Conservation (phyloP, 2,329 filamentous ascomycete species). For the Ophiostoma piceae region DNA sequence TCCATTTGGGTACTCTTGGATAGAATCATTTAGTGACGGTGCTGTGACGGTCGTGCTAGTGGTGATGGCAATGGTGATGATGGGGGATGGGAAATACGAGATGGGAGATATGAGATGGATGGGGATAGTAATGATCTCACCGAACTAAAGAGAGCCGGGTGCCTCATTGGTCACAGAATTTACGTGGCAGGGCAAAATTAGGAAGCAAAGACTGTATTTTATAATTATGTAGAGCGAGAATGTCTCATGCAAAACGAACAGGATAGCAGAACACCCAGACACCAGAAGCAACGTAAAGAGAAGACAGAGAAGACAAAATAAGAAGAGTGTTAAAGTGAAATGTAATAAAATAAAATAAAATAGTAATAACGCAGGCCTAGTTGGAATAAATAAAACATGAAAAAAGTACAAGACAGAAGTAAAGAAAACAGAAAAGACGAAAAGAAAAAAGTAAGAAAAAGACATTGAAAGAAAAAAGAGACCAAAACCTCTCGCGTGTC, state of each 20-base stretch:
- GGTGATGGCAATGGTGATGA: no score
- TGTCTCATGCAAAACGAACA: neutral
- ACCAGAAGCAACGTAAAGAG: conserved; percentile 13
- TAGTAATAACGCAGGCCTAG: neutral
- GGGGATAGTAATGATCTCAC: no score
- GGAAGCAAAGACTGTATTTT: neutral
- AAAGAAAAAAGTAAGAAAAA: neutral
- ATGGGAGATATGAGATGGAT: no score
- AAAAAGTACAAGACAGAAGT: neutral
- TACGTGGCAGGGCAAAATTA: no score
- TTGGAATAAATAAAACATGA: conserved; percentile 11
- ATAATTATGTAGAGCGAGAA: neutral
- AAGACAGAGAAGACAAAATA: conserved; percentile 13
- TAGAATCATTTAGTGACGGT: no score
- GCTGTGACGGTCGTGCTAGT: no score
- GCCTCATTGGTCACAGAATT: no score
- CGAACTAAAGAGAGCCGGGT: no score
- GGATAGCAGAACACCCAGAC: neutral
- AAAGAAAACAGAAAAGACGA: conserved; percentile 1
- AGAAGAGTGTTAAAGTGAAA: neutral
- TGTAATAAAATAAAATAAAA: neutral
- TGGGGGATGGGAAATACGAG: no score
- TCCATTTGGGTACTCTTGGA: no score
- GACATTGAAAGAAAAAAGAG: neutral
- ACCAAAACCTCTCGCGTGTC: neutral